Percentiles rank a stretch among this genome's conserved stretches.
phyloP scores from a whole-genome alignment of 1,284 basidiomycete species.

The Microbotryum saponariae region DNA sequence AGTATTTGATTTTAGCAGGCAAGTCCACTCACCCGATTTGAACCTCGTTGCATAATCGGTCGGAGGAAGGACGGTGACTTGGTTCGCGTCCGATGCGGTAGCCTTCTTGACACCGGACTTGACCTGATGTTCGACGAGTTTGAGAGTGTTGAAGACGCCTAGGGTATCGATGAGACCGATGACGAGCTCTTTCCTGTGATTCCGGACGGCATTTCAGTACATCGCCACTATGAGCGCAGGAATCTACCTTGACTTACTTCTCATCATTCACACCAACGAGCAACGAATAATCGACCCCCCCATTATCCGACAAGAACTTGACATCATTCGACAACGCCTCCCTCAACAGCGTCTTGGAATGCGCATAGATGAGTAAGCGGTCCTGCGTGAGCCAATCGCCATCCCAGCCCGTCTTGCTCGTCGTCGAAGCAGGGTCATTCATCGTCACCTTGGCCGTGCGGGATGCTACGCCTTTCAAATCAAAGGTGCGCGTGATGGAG shows the following conservation, averaged over 20 bases:
- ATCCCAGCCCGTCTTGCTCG: slow-evolving; percentile 62
- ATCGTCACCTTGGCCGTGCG: slow-evolving; percentile 69
- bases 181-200: slow-evolving; percentile 46
- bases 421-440: slow-evolving; percentile 42
- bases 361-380: slow-evolving; percentile 49
- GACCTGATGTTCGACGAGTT: slow-evolving; percentile 9
- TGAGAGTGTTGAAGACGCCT: slow-evolving; percentile 22
- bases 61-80: slow-evolving; percentile 20
- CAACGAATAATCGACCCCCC: slow-evolving; percentile 98
- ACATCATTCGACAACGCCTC: slow-evolving; percentile 83
- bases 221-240: too few species aligned
- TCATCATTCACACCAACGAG: slow-evolving; percentile 83
- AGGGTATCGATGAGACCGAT: slow-evolving; percentile 72
- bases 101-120: slow-evolving; percentile 18
- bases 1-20: not conserved
- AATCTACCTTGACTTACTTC: slow-evolving; percentile 32
- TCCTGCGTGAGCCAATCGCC: slow-evolving; percentile 51
- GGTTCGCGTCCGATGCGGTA: not conserved
- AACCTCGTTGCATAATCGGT: slow-evolving; percentile 19
- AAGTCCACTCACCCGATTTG: not conserved
- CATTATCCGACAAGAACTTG: slow-evolving; percentile 79
- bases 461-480: slow-evolving; percentile 86
- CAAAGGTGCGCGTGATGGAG: slow-evolving; percentile 55
- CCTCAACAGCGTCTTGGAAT: slow-evolving; percentile 87
- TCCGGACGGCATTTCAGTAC: not conserved